phyloP scores from a whole-genome alignment of 1,139 yeast genomes.

The Lodderomyces elongisporus region DNA sequence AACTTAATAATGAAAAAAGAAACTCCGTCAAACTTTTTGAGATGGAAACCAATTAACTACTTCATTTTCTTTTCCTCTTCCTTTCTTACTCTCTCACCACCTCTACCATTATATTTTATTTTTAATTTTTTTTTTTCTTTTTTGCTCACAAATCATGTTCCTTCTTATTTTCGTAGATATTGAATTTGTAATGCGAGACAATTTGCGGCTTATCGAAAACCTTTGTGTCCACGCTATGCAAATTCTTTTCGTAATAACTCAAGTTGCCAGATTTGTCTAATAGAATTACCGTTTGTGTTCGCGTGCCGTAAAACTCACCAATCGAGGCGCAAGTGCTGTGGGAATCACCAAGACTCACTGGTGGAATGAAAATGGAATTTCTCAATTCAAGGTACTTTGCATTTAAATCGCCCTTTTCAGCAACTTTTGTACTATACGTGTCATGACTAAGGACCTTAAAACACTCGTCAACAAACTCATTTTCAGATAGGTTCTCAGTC shows the following conservation, averaged over 20 bases:
- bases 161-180: slow-evolving; percentile 7
- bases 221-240: slow-evolving; percentile 26
- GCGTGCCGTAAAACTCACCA: slow-evolving; percentile 73
- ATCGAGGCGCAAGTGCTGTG: slow-evolving; percentile 10
- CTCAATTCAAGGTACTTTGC: slow-evolving; percentile 42
- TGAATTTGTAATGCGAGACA: slow-evolving; percentile 11
- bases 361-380: slow-evolving; percentile 70
- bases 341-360: slow-evolving; percentile 28
- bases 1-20: too few relatives aligned
- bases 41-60: too few relatives aligned
- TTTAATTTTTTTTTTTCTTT: too few relatives aligned
- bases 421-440: slow-evolving; percentile 29
- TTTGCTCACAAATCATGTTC: too few relatives aligned
- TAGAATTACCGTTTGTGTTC: slow-evolving; percentile 80
- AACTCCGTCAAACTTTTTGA: too few relatives aligned
- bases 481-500: slow-evolving; percentile 23
- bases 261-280: slow-evolving; percentile 45
- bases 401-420: slow-evolving; percentile 21
- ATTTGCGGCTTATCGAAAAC: slow-evolving; percentile 6
- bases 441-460: slow-evolving; percentile 51
- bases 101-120: too few relatives aligned
- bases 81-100: too few relatives aligned
- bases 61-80: too few relatives aligned
- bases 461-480: slow-evolving; percentile 44
- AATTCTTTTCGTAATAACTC: slow-evolving; percentile 36